These are phyloP conservation scores for Pichia sp. DNA, from an alignment of 1,139 yeast species.

Conservation along the genomic window DNA sequence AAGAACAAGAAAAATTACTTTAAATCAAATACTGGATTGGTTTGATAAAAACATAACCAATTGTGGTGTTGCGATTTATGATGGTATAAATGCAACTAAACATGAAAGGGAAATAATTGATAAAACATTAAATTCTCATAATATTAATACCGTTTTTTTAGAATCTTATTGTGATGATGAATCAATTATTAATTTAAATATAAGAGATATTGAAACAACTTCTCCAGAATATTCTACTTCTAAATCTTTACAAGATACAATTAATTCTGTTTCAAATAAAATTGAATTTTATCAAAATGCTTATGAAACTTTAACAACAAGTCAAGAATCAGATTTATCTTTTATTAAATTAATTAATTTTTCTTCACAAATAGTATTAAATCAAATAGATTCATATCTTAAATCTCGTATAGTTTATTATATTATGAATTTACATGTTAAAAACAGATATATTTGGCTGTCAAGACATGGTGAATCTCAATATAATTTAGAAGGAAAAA, in stretches of 20 bases:
- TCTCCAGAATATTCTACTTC: constrained; percentile 14
- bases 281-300: constrained; percentile 66
- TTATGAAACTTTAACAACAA: constrained; percentile 65
- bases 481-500: constrained; percentile 86
- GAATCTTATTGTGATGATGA: constrained; percentile 89
- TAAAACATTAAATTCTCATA: constrained; percentile 55
- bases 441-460: constrained; percentile 86
- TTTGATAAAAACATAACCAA: constrained; percentile 71
- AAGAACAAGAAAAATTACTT: constrained; percentile 36
- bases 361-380: constrained; percentile 79
- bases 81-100: constrained; percentile 77
- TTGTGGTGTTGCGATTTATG: constrained; percentile 76
- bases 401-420: constrained; percentile 92
- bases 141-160: constrained; percentile 82
- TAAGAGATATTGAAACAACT: constrained; percentile 27
- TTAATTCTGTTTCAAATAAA: constrained; percentile 63
- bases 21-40: constrained; percentile 85
- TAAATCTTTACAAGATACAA: constrained; percentile 42
- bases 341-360: constrained; percentile 85
- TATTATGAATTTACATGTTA: constrained; percentile 90
- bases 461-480: constrained; percentile 94
- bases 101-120: constrained; percentile 64
- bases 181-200: constrained; percentile 69
- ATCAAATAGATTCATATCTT: constrained; percentile 78
- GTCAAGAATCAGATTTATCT: constrained; percentile 58